Conservation (phyloP, 495 filamentous ascomycete species). For the Aspergillus hancockii region DNA sequence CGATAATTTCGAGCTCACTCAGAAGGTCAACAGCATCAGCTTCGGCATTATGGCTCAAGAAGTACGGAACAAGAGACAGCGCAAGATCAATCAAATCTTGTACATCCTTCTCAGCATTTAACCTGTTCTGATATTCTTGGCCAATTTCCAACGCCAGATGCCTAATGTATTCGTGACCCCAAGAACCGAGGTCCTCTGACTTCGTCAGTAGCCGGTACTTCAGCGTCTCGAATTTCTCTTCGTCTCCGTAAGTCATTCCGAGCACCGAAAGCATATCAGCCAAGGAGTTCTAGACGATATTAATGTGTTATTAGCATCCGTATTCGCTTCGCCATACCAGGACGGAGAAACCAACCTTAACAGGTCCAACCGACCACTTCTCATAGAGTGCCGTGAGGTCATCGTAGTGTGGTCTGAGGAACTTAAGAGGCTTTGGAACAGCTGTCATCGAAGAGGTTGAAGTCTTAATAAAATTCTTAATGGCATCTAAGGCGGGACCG, state of each 20-base stretch:
- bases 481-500: constrained; percentile 86
- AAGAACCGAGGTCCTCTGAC: constrained; percentile 88
- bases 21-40: constrained; percentile 96
- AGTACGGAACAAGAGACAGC: constrained; percentile 83
- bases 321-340: background rate
- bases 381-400: constrained; percentile 83
- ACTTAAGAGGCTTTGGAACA: constrained; percentile 97
- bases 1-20: constrained; percentile 95
- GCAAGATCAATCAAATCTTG: constrained; percentile 82
- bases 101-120: constrained; percentile 61
- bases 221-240: constrained; percentile 90
- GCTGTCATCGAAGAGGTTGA: constrained; percentile 99
- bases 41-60: constrained; percentile 95
- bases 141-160: constrained; percentile 96
- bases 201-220: constrained; percentile 92
- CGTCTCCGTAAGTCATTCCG: constrained; percentile 98
- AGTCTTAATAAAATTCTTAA: constrained; percentile 97
- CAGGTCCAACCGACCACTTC: constrained; percentile 75
- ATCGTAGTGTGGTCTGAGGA: constrained; percentile 93
- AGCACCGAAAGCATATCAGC: constrained; percentile 97
- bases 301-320: constrained; percentile 9
- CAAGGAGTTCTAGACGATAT: constrained; percentile 61
- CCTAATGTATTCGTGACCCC: constrained; percentile 98
- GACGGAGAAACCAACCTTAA: constrained; percentile 60
- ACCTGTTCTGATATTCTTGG: constrained; percentile 81